phyloP scores from a whole-genome alignment of 1,284 basidiomycete species.

The Leccinum holopus region DNA sequence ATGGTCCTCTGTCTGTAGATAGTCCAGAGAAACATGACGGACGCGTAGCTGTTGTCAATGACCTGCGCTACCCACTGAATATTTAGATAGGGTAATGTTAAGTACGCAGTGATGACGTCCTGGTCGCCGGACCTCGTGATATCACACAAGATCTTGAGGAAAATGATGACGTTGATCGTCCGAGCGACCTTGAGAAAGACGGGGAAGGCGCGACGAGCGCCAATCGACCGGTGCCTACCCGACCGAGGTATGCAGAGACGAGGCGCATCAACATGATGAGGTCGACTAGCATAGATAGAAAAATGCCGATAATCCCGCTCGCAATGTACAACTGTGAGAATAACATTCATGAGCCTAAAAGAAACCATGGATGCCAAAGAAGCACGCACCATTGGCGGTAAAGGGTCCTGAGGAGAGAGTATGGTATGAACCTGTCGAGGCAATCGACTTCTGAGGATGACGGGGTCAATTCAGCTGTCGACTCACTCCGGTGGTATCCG shows the following conservation, averaged over 20 bases:
- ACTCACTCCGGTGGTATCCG: constrained; percentile 25
- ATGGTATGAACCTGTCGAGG: constrained; percentile 26
- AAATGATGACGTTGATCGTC: constrained; percentile 26
- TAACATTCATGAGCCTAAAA: neutral
- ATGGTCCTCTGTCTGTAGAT: neutral
- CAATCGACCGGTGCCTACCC: constrained; percentile 21
- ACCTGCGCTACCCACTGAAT: constrained; percentile 37
- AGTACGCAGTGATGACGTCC: constrained; percentile 19
- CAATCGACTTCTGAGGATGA: neutral
- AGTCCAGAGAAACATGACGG: too few species aligned
- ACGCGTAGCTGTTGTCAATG: constrained; percentile 25
- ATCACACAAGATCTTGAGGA: constrained; percentile 18
- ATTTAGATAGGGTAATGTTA: constrained; percentile 30
- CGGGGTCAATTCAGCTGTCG: neutral
- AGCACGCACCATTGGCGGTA: constrained; percentile 20
- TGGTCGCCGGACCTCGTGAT: constrained; percentile 15
- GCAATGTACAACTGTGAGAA: constrained; percentile 19
- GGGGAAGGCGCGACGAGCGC: constrained; percentile 18
- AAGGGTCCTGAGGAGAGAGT: constrained; percentile 20
- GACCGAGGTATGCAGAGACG: constrained; percentile 25
- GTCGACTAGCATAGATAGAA: constrained; percentile 36
- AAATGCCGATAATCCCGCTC: constrained; percentile 31
- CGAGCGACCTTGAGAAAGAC: constrained; percentile 29
- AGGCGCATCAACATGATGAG: constrained; percentile 31
- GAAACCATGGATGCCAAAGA: neutral